A percentile compares a stretch with the other conserved stretches of the same genome.
These are phyloP conservation scores for Penicillium alfredii DNA, from an alignment of 495 filamentous ascomycete species.

Conservation along the genomic window DNA sequence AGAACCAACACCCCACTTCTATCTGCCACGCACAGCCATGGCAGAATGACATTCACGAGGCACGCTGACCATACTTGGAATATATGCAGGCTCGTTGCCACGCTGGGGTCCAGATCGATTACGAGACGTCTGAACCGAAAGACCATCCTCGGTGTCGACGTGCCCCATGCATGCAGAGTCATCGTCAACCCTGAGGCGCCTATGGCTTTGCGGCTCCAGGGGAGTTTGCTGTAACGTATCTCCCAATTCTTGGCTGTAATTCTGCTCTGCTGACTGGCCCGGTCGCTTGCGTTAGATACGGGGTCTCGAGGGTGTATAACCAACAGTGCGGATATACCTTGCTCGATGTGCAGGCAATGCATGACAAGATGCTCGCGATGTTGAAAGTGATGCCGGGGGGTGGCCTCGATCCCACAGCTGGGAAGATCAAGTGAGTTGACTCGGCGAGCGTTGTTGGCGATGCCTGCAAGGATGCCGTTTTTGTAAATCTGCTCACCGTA, in stretches of 20 bases:
- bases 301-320: conserved; percentile 74
- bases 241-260: conserved; percentile 1
- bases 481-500: conserved; percentile 5
- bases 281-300: conserved; percentile 49
- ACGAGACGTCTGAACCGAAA: conserved; percentile 74
- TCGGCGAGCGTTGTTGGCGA: background rate
- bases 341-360: conserved; percentile 69
- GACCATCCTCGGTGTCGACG: conserved; percentile 80
- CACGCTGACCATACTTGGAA: background rate
- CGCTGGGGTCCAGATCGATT: conserved; percentile 69
- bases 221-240: conserved; percentile 64
- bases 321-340: conserved; percentile 86
- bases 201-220: conserved; percentile 87
- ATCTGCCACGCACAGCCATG: background rate
- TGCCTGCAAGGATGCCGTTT: too few relatives aligned
- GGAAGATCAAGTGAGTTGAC: conserved; percentile 59
- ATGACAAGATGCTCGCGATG: conserved; percentile 63
- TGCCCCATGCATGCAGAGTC: conserved; percentile 77
- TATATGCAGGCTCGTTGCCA: conserved; percentile 75
- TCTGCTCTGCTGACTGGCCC: background rate
- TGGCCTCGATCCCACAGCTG: conserved; percentile 64
- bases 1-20: background rate
- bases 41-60: background rate
- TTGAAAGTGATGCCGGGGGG: conserved; percentile 49
- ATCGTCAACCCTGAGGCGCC: conserved; percentile 81